Evolutionary conservation across 495 filamentous ascomycete genomes (phyloP).

Genomic region (Tuber melanosporum): DNA sequence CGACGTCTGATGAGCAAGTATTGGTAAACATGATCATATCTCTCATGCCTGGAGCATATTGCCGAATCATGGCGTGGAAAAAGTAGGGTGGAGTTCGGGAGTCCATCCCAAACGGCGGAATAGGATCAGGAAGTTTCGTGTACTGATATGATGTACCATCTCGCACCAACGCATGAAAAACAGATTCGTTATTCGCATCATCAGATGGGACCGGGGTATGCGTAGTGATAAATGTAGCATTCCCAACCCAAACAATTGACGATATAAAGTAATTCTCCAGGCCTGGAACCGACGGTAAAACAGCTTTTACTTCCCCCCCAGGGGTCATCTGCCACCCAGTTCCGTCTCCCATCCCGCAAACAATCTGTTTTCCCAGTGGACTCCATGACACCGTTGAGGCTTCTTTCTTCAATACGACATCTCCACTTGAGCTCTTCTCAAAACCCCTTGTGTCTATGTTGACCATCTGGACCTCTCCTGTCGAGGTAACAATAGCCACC

Average conservation of each 20-base stretch:
- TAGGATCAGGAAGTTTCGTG: slow-evolving; percentile 60
- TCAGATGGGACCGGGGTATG: slow-evolving; percentile 61
- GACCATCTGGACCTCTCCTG: slow-evolving; percentile 75
- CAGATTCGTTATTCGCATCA: slow-evolving; percentile 52
- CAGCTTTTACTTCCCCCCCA: slow-evolving; percentile 64
- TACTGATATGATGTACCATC: slow-evolving; percentile 57
- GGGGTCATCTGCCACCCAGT: slow-evolving; percentile 76
- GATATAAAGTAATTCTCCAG: slow-evolving; percentile 70
- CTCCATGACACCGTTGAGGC: slow-evolving; percentile 91
- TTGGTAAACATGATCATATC: slow-evolving; percentile 76
- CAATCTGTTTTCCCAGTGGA: slow-evolving; percentile 80
- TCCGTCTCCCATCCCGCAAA: slow-evolving; percentile 81
- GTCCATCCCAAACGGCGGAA: slow-evolving; percentile 61
- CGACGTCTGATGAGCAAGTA: slow-evolving; percentile 70
- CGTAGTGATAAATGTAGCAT: slow-evolving; percentile 71
- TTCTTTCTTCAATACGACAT: slow-evolving; percentile 56
- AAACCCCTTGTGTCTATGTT: slow-evolving; percentile 64
- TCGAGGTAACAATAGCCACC: slow-evolving; percentile 70
- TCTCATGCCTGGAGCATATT: slow-evolving; percentile 69
- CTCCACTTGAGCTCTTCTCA: slow-evolving; percentile 57
- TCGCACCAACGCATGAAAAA: slow-evolving; percentile 71
- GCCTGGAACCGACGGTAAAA: slow-evolving; percentile 69
- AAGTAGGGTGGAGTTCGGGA: slow-evolving; percentile 63
- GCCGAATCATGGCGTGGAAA: slow-evolving; percentile 63
- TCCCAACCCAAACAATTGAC: slow-evolving; percentile 83